Conservation (phyloP, 2,329 filamentous ascomycete species). For the Cordyceps cicadae region DNA sequence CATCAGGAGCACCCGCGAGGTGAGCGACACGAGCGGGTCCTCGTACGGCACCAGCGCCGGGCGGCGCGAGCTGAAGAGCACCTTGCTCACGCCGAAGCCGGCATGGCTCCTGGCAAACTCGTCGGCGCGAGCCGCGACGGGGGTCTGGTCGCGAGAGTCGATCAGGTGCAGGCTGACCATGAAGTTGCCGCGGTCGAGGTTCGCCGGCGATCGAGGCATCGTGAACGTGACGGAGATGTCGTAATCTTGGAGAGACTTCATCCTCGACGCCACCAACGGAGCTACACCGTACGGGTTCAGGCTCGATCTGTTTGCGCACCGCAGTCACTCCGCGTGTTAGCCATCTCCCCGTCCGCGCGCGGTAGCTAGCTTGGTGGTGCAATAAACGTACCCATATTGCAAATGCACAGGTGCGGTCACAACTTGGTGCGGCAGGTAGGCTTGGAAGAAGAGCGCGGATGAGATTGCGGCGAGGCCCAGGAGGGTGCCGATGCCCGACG, state of each 20-base stretch:
- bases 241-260: conserved; percentile 71
- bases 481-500: conserved; percentile 34
- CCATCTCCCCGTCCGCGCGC: background rate
- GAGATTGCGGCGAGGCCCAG: conserved; percentile 39
- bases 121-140: conserved; percentile 21
- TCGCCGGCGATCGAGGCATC: conserved; percentile 69
- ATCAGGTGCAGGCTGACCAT: conserved; percentile 78
- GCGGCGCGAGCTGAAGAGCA: conserved; percentile 59
- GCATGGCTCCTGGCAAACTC: conserved; percentile 23
- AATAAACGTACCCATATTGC: conserved; percentile 46
- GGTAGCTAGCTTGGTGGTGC: background rate
- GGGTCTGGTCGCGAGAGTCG: conserved; percentile 28
- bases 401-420: conserved; percentile 45
- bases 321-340: background rate
- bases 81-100: conserved; percentile 27
- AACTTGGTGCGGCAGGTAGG: conserved; percentile 48
- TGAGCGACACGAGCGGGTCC: conserved; percentile 58
- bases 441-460: conserved; percentile 47
- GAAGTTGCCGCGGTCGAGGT: conserved; percentile 78
- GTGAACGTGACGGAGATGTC: conserved; percentile 69
- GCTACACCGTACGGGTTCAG: conserved; percentile 46
- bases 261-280: conserved; percentile 36
- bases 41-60: conserved; percentile 74
- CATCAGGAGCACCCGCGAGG: conserved; percentile 53
- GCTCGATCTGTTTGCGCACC: conserved; percentile 30